phyloP scores from a whole-genome alignment of 2,329 filamentous ascomycete species.

The Colletotrichum spaethianum region DNA sequence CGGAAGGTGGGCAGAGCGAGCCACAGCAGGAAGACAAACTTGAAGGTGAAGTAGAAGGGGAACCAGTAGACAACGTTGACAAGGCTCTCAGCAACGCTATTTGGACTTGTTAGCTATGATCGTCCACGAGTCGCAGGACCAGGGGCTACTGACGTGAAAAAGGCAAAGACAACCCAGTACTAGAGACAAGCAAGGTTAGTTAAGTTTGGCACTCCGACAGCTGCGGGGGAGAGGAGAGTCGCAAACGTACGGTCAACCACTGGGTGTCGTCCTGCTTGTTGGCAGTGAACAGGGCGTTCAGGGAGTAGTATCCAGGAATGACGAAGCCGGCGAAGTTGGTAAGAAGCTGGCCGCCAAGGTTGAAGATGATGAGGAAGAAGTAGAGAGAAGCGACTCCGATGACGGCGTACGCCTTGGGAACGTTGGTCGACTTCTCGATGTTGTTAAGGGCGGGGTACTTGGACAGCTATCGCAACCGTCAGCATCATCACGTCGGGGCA shows the following conservation, averaged over 20 bases:
- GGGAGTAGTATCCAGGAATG: slow-evolving; percentile 87
- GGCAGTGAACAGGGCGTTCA: slow-evolving; percentile 81
- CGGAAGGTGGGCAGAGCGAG: slow-evolving; percentile 94
- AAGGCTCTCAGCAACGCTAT: slow-evolving; percentile 82
- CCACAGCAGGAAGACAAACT: slow-evolving; percentile 98
- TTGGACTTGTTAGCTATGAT: slow-evolving; percentile 28
- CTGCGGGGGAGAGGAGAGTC: slow-evolving; percentile 14
- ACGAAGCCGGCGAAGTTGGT: slow-evolving; percentile 90
- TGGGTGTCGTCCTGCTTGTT: slow-evolving; percentile 85
- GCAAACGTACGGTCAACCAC: slow-evolving; percentile 76
- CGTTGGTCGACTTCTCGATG: slow-evolving; percentile 85
- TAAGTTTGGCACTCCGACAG: slow-evolving; percentile 23
- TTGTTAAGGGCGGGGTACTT: slow-evolving; percentile 89
- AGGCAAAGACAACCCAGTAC: slow-evolving; percentile 92
- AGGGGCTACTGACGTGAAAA: slow-evolving; percentile 74
- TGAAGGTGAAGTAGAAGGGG: slow-evolving; percentile 99
- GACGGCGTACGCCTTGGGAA: slow-evolving; percentile 88
- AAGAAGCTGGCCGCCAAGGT: slow-evolving; percentile 89
- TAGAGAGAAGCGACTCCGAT: slow-evolving; percentile 84
- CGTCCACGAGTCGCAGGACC: slow-evolving; percentile 26
- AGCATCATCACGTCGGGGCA: slow-evolving; percentile 12
- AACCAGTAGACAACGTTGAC: slow-evolving; percentile 93
- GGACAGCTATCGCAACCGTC: slow-evolving; percentile 72
- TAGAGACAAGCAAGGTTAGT: slow-evolving; percentile 49
- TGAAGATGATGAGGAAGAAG: slow-evolving; percentile 94